Conservation (phyloP, 306 rosid genomes). For the Vachellia collinsii region DNA sequence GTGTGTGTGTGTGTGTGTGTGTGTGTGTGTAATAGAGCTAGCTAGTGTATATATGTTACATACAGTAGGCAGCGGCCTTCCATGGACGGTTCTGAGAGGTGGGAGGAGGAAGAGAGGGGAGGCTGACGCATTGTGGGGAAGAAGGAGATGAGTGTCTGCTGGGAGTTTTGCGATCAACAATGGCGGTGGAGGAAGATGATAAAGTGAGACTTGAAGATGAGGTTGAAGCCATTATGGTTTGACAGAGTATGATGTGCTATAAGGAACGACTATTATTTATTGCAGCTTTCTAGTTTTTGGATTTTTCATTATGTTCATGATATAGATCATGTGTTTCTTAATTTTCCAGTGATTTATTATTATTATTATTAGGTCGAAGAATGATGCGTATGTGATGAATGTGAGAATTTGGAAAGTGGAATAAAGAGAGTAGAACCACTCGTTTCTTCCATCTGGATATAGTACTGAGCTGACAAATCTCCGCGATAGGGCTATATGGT, state of each 20-base stretch:
- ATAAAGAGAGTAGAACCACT: constrained; percentile 55
- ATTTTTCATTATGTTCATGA: constrained; percentile 17
- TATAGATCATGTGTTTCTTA: constrained; percentile 36
- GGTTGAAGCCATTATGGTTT: constrained; percentile 65
- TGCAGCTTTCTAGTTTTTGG: constrained; percentile 5
- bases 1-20: no score
- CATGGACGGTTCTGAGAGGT: constrained; percentile 57
- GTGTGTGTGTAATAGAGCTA: neutral
- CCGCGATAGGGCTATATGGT: constrained; percentile 59
- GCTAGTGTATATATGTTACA: neutral
- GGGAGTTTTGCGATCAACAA: constrained; percentile 63
- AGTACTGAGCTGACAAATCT: constrained; percentile 58
- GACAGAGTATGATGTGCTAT: neutral
- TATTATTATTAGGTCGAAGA: constrained; percentile 34
- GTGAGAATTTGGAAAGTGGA: constrained; percentile 48
- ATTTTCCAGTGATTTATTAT: constrained; percentile 30
- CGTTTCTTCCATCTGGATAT: constrained; percentile 60
- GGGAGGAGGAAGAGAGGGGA: constrained; percentile 71
- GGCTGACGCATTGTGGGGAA: constrained; percentile 75
- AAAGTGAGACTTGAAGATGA: constrained; percentile 65
- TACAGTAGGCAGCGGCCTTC: constrained; percentile 57
- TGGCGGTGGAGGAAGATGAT: constrained; percentile 73
- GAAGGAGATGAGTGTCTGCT: constrained; percentile 50
- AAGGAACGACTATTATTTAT: constrained; percentile 7
- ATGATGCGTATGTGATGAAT: neutral